phyloP scores from a whole-genome alignment of 2,329 filamentous ascomycete species.

The Scopulariopsis brevicaulis region DNA sequence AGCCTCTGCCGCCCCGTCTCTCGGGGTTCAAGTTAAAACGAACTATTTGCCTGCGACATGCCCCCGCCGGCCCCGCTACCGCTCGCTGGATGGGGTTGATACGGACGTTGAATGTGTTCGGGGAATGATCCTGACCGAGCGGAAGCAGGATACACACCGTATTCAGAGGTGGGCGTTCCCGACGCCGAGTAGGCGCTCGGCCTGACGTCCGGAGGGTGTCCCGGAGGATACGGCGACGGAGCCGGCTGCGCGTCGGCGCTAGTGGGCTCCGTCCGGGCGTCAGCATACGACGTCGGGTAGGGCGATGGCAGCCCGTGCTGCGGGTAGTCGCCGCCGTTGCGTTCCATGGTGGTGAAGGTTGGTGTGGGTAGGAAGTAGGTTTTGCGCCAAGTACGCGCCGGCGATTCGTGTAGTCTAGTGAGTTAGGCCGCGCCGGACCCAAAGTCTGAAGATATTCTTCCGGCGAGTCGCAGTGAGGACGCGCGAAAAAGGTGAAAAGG shows the following conservation, averaged over 20 bases:
- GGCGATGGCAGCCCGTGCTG: constrained; percentile 79
- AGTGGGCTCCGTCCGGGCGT: constrained; percentile 74
- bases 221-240: constrained; percentile 63
- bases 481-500: not conserved
- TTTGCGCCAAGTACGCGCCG: not conserved
- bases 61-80: constrained; percentile 64
- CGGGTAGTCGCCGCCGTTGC: constrained; percentile 63
- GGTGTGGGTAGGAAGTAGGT: not conserved
- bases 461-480: not conserved
- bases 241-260: constrained; percentile 86
- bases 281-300: constrained; percentile 53
- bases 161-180: constrained; percentile 81
- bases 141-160: constrained; percentile 63
- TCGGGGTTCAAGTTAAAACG: constrained; percentile 25
- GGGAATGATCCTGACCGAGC: constrained; percentile 78
- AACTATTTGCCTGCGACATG: constrained; percentile 97
- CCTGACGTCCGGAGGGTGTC: constrained; percentile 66
- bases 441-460: not conserved
- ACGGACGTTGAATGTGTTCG: constrained; percentile 77
- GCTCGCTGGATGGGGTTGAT: constrained; percentile 66
- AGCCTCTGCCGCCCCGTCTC: not conserved
- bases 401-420: not conserved
- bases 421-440: not conserved
- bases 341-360: constrained; percentile 35
- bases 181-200: constrained; percentile 59